Percentiles rank a stretch among this genome's conserved stretches.
phyloP scores from a whole-genome alignment of 179 eudicot genomes.

The Beta lomatogona region DNA sequence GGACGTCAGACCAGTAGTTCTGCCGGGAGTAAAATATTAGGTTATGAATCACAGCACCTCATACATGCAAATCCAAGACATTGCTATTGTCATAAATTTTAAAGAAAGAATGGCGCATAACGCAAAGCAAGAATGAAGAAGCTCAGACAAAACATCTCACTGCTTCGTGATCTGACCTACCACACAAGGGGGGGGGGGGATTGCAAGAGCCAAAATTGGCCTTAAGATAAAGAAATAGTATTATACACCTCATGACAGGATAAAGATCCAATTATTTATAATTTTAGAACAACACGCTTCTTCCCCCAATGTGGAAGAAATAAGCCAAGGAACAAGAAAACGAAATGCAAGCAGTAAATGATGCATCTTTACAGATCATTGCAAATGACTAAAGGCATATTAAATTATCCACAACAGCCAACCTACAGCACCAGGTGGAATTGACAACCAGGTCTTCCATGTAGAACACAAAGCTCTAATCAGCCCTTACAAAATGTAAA shows the following conservation, averaged over 20 bases:
- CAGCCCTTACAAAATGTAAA: not conserved
- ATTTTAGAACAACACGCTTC: not conserved
- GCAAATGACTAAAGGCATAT: too few relatives aligned
- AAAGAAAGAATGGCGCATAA: not conserved
- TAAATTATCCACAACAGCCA: not conserved
- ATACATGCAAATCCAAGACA: not conserved
- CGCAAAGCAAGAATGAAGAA: not conserved
- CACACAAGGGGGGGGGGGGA: too few relatives aligned
- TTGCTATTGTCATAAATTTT: not conserved
- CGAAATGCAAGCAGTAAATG: too few relatives aligned
- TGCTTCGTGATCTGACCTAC: not conserved
- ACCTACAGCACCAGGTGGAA: not conserved
- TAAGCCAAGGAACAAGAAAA: not conserved
- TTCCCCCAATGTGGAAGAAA: not conserved
- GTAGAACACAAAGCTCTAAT: too few relatives aligned
- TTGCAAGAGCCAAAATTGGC: not conserved
- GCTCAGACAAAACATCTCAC: not conserved
- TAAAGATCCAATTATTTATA: not conserved
- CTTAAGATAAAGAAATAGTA: not conserved
- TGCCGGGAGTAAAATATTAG: constrained; percentile 32
- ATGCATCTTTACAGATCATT: too few relatives aligned
- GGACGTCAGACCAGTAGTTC: constrained; percentile 90
- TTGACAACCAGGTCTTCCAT: not conserved
- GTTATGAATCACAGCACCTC: constrained; percentile 4
- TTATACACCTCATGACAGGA: not conserved